phyloP scores from a whole-genome alignment of 108 stramenopile genomes.

The Skeletonema costatum region DNA sequence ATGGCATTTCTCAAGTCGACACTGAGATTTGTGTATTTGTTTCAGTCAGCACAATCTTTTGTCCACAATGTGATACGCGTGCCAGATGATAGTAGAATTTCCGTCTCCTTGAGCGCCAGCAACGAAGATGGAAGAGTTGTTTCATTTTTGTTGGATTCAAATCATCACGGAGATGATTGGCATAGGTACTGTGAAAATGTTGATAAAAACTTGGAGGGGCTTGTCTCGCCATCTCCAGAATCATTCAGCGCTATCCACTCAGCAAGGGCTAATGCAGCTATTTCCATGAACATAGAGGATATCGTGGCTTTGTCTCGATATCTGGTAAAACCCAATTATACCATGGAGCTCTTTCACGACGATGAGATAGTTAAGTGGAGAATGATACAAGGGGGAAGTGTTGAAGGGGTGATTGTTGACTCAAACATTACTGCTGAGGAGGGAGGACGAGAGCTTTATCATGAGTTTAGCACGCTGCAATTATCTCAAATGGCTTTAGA shows the following conservation, averaged over 20 bases:
- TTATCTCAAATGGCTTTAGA: slow-evolving; percentile 30
- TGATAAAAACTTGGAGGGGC: slow-evolving; percentile 22
- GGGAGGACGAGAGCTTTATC: slow-evolving; percentile 13
- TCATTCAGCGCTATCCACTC: slow-evolving; percentile 35
- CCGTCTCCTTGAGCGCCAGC: no score
- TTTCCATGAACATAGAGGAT: not conserved
- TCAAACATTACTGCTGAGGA: not conserved
- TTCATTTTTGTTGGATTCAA: not conserved
- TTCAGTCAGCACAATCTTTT: not conserved
- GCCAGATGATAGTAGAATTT: no score
- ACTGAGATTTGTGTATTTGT: not conserved
- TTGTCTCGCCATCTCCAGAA: slow-evolving; percentile 43
- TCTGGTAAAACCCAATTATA: slow-evolving; percentile 26
- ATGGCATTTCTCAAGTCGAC: not conserved
- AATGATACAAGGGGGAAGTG: not conserved
- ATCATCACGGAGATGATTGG: slow-evolving; percentile 12
- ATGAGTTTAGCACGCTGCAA: slow-evolving; percentile 27
- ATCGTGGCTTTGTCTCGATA: slow-evolving; percentile 22
- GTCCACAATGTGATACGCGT: no score
- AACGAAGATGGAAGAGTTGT: not conserved
- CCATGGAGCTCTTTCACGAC: slow-evolving; percentile 22
- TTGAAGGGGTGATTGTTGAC: not conserved
- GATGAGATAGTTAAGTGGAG: slow-evolving; percentile 24
- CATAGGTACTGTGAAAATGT: slow-evolving; percentile 24
- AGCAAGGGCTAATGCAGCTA: slow-evolving; percentile 9